A percentile compares a stretch with the other conserved stretches of the same genome.
These are phyloP conservation scores for Blastocystis sp. DNA, from an alignment of 352 stramenopile species.

Conservation along the genomic window DNA sequence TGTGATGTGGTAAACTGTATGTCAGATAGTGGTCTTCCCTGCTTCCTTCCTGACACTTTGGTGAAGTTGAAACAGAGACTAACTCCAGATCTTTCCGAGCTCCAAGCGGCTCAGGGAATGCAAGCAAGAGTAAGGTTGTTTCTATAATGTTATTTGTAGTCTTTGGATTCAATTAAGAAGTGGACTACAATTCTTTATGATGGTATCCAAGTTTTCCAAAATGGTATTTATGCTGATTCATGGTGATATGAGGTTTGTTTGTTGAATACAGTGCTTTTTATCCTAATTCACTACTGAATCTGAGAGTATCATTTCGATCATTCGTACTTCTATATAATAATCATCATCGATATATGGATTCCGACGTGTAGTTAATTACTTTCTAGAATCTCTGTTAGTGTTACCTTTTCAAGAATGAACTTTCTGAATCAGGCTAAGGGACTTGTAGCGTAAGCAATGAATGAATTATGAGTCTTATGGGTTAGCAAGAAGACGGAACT, in stretches of 20 bases:
- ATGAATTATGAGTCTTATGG: neutral
- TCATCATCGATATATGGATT: neutral
- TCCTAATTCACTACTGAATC: no score
- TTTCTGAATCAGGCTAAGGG: conserved; percentile 55
- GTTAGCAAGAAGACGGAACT: conserved; percentile 71
- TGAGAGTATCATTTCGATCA: no score
- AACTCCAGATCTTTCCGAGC: neutral
- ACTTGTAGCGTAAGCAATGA: conserved; percentile 13
- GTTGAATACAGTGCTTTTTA: neutral
- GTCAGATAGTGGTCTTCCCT: conserved; percentile 65
- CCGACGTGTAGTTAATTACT: neutral
- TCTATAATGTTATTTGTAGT: neutral
- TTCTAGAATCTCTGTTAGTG: neutral
- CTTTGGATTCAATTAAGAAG: conserved; percentile 57
- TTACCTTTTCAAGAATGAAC: neutral
- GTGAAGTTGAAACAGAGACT: conserved; percentile 60
- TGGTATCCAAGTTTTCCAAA: conserved; percentile 78
- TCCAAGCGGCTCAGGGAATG: conserved; percentile 63
- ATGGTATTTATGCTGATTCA: conserved; percentile 69
- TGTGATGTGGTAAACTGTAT: conserved; percentile 55
- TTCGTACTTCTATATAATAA: neutral
- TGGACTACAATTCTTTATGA: conserved; percentile 65
- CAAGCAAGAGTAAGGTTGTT: conserved; percentile 5
- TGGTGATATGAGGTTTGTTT: conserved; percentile 49
- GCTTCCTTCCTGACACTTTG: conserved; percentile 64